Conservation (phyloP, 495 filamentous ascomycete genomes). For the Daldinia loculata region DNA sequence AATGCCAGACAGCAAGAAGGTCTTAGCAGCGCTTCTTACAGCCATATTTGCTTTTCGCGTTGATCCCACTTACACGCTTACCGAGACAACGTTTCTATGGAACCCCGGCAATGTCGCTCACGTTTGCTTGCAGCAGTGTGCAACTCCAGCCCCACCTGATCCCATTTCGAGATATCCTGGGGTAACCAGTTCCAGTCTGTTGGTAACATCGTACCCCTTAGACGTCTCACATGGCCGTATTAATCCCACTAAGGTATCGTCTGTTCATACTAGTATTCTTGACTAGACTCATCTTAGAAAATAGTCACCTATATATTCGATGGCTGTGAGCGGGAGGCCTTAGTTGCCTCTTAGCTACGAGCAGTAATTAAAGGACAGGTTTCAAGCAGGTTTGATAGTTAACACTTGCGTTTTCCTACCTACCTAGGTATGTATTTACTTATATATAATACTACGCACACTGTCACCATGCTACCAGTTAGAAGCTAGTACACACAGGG, state of each 20-base stretch:
- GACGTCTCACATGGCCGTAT: constrained; percentile 20
- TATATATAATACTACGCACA: not conserved
- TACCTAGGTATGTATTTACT: not conserved
- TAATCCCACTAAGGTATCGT: not conserved
- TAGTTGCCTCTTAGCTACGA: not conserved
- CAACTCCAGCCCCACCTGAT: constrained; percentile 24
- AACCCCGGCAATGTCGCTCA: not conserved
- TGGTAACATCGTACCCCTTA: constrained; percentile 26
- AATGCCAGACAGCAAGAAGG: not conserved
- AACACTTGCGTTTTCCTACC: not conserved
- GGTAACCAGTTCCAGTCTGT: constrained; percentile 16
- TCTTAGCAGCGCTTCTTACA: not conserved
- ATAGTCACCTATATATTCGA: not conserved
- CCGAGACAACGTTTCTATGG: constrained; percentile 1
- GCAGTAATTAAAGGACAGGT: not conserved
- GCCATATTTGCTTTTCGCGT: not conserved
- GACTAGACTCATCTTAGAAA: not conserved
- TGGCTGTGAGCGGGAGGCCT: not conserved
- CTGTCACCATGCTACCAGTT: not conserved
- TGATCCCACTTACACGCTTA: constrained; percentile 2
- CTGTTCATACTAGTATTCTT: not conserved
- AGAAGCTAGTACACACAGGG: not conserved
- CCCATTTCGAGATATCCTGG: constrained; percentile 16
- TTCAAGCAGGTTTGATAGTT: not conserved
- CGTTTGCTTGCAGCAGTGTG: constrained; percentile 23